Base-by-base conservation (phyloP, 352 stramenopile genomes). In the Globisporangium iwayamae region DNA sequence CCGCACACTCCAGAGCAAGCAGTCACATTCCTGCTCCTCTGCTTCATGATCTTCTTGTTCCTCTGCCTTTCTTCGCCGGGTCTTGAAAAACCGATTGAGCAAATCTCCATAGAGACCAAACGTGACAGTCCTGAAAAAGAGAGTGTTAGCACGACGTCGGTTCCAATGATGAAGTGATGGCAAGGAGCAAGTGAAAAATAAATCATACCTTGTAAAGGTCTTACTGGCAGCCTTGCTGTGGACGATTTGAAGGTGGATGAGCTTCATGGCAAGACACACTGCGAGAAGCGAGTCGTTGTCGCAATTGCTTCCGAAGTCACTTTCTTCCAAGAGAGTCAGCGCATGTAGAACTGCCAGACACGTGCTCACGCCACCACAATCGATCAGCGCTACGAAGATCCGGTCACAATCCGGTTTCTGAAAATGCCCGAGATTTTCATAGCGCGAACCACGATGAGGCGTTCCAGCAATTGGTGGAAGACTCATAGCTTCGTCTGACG, bases 331-430 rank as follows among this genome's bases (percentile, higher is more conserved):
- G 9, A 67, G 59, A 4, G 46, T 16, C 13, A 85, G 61, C 1
- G 68, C 63, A 58, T 65, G 78, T n/a, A 84, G 60, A n/a, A 83
- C 59, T 20, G 75, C 73, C 18, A 88, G 62, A 43, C 75, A 72
- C 7, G 76, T 76, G 53, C 69, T 70, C 28, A 85, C 56, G 6
- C 62, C 67, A 55, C 69, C 77, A 56, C 79, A 82, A 60, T 83
- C 77, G 36, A 81, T 36, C 39, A 87, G 34, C 25, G 73, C 72
- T 9, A 59, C 22, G 5, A 81, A 36, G 30, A 87, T 10, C 50
- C 65, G 74, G 41, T 81, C 68, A 20, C 62, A 57, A 56, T 72
- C 67, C 16, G 38, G 3, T 47, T 45, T 32, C 13, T 48, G 38
- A 14, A 74, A 70, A 30, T 9, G 34, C 4, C n/a, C 59, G 36